A percentile compares a stretch with the other conserved stretches of the same genome.
Evolutionary conservation across 2,329 filamentous ascomycete species (phyloP).

Genomic region (Purpureocillium takamizusanense): DNA sequence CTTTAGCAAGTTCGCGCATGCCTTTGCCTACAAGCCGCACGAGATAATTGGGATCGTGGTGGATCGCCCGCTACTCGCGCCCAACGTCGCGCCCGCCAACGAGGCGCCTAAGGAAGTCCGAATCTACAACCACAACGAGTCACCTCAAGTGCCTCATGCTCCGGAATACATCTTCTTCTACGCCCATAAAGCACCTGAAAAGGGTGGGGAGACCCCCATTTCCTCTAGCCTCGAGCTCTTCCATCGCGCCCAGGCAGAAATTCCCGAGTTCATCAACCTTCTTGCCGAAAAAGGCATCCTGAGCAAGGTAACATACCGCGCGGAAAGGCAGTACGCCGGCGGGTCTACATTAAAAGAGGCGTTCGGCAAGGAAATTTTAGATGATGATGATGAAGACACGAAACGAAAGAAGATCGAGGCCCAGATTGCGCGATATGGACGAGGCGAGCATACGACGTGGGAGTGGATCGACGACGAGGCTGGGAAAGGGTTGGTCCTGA

Average conservation of each 20-base stretch:
- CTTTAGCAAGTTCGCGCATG: constrained; percentile 38
- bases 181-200: constrained; percentile 26
- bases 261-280: constrained; percentile 34
- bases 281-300: constrained; percentile 29
- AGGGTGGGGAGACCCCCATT: constrained; percentile 30
- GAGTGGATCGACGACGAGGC: constrained; percentile 31
- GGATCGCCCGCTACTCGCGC: constrained; percentile 21
- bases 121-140: constrained; percentile 43
- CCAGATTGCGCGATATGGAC: constrained; percentile 36
- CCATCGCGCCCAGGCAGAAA: constrained; percentile 31
- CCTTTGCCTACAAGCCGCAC: constrained; percentile 33
- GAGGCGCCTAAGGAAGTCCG: constrained; percentile 36
- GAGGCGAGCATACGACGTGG: constrained; percentile 36
- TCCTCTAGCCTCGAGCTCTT: constrained; percentile 38
- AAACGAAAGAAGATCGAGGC: constrained; percentile 34
- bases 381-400: constrained; percentile 31
- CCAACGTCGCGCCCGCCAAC: constrained; percentile 26
- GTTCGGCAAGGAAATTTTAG: constrained; percentile 36
- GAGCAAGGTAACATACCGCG: constrained; percentile 31
- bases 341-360: constrained; percentile 32
- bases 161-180: constrained; percentile 44
- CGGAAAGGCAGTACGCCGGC: constrained; percentile 32
- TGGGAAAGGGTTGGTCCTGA: constrained; percentile 23
- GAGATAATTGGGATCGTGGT: constrained; percentile 43
- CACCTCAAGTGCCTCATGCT: constrained; percentile 38